phyloP scores from a whole-genome alignment of 1,139 yeast genomes.

The Candida buenavistaensis region DNA sequence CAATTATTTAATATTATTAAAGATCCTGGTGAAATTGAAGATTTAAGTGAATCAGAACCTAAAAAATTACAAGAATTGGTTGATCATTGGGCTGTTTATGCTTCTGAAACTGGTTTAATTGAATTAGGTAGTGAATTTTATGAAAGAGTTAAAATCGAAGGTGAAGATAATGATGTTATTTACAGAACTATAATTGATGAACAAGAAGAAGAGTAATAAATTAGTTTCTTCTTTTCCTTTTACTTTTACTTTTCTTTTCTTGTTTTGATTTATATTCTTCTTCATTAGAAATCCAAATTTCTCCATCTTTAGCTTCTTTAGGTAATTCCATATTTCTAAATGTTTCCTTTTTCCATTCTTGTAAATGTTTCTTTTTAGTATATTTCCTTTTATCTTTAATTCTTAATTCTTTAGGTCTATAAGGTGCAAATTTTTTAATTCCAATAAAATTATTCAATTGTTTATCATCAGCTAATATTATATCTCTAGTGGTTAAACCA shows the following conservation, averaged over 20 bases:
- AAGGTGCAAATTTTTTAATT: slow-evolving; percentile 90
- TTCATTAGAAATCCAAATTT: slow-evolving; percentile 39
- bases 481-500: slow-evolving; percentile 85
- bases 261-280: slow-evolving; percentile 8
- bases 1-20: slow-evolving; percentile 43
- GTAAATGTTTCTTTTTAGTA: slow-evolving; percentile 76
- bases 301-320: slow-evolving; percentile 31
- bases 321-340: slow-evolving; percentile 59
- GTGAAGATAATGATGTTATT: slow-evolving; percentile 12
- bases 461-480: slow-evolving; percentile 84
- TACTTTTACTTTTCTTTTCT: slow-evolving; percentile 2
- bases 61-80: slow-evolving; percentile 38
- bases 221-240: neutral
- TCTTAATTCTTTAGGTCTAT: slow-evolving; percentile 72
- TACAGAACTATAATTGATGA: slow-evolving; percentile 13
- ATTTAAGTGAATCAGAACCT: slow-evolving; percentile 34
- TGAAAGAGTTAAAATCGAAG: slow-evolving; percentile 13
- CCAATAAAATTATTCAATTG: slow-evolving; percentile 84
- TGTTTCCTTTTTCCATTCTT: slow-evolving; percentile 88
- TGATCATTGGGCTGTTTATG: slow-evolving; percentile 52
- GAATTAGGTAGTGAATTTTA: slow-evolving; percentile 24
- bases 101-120: slow-evolving; percentile 54
- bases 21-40: slow-evolving; percentile 51
- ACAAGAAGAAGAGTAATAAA: neutral
- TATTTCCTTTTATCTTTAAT: slow-evolving; percentile 81